Base-by-base conservation (phyloP, 371 early-diverging fungal species). In the Vairimorpha necatrix region DNA sequence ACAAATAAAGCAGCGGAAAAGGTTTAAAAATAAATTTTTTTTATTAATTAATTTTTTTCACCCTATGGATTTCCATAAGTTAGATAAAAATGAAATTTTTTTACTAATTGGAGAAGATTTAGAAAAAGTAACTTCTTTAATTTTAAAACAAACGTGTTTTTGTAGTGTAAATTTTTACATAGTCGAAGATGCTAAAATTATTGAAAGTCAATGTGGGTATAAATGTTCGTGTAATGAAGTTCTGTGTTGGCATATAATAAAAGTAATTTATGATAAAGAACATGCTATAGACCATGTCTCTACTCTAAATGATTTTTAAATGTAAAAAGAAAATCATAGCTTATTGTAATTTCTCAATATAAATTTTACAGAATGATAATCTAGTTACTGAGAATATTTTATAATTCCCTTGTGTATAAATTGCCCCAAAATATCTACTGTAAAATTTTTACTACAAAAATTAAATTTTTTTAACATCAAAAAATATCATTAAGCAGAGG, bases 1-100 rank as follows among this genome's bases (percentile, higher is more conserved):
- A 61, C 18, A 39, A 60, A 56, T 20, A 54, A 77, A 0, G 42
- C 7, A 42, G 36, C 66, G 26, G 58, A 34, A 32, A 54, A 39
- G 16, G 67, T 42, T 26, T 56, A 28, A 56, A 22, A 56, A 26
- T 11, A 56, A 56, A 56, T 9, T 56, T 26, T 6, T 7, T 28
- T 56, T 56, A 7, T 28, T 7, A 26, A 28, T 28, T 28, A 56
- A 7, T 26, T 56, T 56, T 56, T 56, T 56, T 22, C 22, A 50
- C 6, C 24, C 58, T 6, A 56, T 56, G 58, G 26, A 56, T 18
- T 20, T 28, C 6, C 13, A 28, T 28, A 28, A 22, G 30, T 7
- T 28, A 7, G 58, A 56, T 56, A 28, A 56, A 22, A 56, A 56
- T 4, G 58, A 56, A 28, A 22, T 56, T 26, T 56, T 56, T 56